phyloP scores from a whole-genome alignment of 768 basidiomycete species.

The Suillus spraguei region DNA sequence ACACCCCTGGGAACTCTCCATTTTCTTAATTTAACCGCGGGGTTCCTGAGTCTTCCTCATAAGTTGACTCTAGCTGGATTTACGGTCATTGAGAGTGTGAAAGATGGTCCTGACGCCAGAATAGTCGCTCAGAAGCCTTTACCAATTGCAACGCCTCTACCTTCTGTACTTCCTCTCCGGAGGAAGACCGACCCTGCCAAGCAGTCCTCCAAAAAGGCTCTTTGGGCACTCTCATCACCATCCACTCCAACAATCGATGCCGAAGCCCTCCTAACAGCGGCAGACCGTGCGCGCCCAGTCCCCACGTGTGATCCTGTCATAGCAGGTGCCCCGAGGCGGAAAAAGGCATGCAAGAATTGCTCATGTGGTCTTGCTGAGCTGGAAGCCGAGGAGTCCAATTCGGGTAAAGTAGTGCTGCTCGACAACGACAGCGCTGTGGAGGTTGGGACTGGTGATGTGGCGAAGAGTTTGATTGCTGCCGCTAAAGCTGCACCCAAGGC shows the following conservation, averaged over 20 bases:
- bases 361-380: slow-evolving; percentile 95
- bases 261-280: slow-evolving; percentile 79
- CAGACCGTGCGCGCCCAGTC: slow-evolving; percentile 78
- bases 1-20: slow-evolving; percentile 70
- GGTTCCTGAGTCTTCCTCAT: slow-evolving; percentile 48
- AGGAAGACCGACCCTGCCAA: slow-evolving; percentile 55
- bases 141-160: slow-evolving; percentile 30
- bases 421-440: slow-evolving; percentile 62
- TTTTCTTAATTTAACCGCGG: slow-evolving; percentile 54
- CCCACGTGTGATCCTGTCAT: slow-evolving; percentile 73
- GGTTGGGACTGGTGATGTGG: slow-evolving; percentile 55
- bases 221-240: slow-evolving; percentile 81
- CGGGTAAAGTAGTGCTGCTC: slow-evolving; percentile 65
- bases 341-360: slow-evolving; percentile 95
- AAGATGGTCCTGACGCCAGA: slow-evolving; percentile 38
- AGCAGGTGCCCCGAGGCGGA: slow-evolving; percentile 58
- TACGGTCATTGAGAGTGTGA: slow-evolving; percentile 47
- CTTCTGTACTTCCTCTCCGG: slow-evolving; percentile 47
- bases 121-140: slow-evolving; percentile 75
- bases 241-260: slow-evolving; percentile 78
- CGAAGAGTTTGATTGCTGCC: slow-evolving; percentile 65
- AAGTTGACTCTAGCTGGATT: slow-evolving; percentile 72
- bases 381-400: slow-evolving; percentile 76
- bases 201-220: slow-evolving; percentile 79
- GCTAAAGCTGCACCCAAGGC: slow-evolving; percentile 80